Conservation (phyloP, 495 filamentous ascomycete species). For the Hyphodiscus hymeniophilus region DNA sequence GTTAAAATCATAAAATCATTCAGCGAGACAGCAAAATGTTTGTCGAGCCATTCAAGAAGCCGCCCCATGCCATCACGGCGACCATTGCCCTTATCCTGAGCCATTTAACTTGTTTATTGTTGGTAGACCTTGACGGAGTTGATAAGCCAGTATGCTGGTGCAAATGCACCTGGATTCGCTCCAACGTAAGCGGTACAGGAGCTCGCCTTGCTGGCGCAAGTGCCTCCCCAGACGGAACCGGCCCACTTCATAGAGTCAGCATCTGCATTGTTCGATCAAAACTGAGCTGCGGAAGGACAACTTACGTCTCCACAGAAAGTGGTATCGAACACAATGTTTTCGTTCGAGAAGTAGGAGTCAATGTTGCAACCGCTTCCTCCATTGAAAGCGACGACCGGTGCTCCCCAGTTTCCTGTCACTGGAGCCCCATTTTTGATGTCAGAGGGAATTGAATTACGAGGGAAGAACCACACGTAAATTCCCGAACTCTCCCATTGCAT, state of each 20-base stretch:
- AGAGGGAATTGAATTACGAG: conserved; percentile 31
- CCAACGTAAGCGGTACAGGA: conserved; percentile 51
- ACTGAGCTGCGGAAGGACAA: too few relatives aligned
- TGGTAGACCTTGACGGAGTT: conserved; percentile 55
- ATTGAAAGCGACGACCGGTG: conserved; percentile 57
- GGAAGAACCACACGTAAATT: conserved; percentile 49
- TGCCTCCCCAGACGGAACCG: conserved; percentile 48
- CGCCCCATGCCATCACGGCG: too few relatives aligned
- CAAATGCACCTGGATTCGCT: conserved; percentile 45
- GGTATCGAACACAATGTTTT: conserved; percentile 74
- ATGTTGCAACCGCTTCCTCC: conserved; percentile 48
- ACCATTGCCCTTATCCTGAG: too few relatives aligned
- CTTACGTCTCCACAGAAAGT: conserved; percentile 62
- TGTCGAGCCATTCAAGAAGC: too few relatives aligned
- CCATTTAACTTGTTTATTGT: not conserved
- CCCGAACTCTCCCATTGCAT: conserved; percentile 61
- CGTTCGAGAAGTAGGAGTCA: conserved; percentile 52
- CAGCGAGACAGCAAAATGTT: too few relatives aligned
- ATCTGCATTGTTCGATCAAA: too few relatives aligned
- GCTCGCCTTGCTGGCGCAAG: conserved; percentile 34
- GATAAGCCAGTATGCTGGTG: conserved; percentile 57
- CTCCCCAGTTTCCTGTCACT: conserved; percentile 47
- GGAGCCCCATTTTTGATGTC: conserved; percentile 47
- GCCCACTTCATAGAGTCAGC: not conserved
- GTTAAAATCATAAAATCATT: too few relatives aligned